Evolutionary conservation across 306 rosid species (phyloP).

Genomic region (Cicer pinnatifidum): DNA sequence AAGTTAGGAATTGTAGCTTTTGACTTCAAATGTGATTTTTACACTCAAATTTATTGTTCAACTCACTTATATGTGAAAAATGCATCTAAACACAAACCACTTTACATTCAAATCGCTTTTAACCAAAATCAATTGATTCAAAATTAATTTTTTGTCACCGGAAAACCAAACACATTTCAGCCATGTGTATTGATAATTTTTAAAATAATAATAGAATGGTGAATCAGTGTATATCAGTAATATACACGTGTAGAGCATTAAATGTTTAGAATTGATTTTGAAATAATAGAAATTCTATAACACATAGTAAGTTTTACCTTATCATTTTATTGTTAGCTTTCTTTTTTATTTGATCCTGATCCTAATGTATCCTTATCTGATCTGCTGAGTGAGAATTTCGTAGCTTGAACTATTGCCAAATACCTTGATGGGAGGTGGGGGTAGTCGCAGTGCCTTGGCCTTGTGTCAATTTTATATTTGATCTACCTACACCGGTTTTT

Average conservation of each 20-base stretch:
- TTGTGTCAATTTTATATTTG: conserved; percentile 35
- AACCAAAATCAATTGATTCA: no score
- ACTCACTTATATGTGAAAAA: no score
- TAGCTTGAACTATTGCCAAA: conserved; percentile 4
- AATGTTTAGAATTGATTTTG: conserved; percentile 31
- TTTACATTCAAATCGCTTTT: no score
- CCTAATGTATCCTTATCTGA: neutral
- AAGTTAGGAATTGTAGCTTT: no score
- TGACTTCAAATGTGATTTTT: no score
- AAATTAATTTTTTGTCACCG: no score
- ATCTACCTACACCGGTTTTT: conserved; percentile 23
- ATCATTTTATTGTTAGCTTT: neutral
- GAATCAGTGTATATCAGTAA: neutral
- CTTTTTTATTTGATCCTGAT: conserved; percentile 10
- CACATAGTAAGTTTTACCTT: neutral
- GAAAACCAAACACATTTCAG: neutral
- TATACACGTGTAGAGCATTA: neutral
- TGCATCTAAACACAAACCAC: no score
- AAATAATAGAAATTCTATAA: conserved; percentile 23
- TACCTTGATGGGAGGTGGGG: neutral
- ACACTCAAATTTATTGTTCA: no score
- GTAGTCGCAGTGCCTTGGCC: neutral
- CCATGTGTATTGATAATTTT: neutral
- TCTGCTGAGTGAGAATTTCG: conserved; percentile 3
- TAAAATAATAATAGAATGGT: neutral